Evolutionary conservation across 306 rosid genomes (phyloP).

Genomic region (Dryas drummondii): DNA sequence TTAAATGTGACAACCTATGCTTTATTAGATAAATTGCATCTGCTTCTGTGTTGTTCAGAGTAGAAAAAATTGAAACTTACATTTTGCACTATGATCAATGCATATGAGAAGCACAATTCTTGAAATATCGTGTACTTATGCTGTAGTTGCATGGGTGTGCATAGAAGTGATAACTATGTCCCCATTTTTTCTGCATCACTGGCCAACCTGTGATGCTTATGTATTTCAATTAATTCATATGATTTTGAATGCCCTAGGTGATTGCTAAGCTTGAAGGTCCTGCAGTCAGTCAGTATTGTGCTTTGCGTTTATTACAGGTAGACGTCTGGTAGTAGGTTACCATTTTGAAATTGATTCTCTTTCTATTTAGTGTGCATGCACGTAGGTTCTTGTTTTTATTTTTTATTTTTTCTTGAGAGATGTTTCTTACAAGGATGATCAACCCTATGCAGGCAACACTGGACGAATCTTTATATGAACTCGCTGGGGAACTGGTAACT

Average conservation of each 20-base stretch:
- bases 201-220: not conserved
- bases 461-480: slow-evolving; percentile 93
- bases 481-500: slow-evolving; percentile 95
- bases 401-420: slow-evolving; percentile 1
- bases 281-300: slow-evolving; percentile 95
- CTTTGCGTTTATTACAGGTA: slow-evolving; percentile 85
- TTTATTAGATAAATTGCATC: not conserved
- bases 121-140: not conserved
- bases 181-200: not conserved
- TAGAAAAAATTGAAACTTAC: slow-evolving; percentile 4
- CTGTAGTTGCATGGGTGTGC: not conserved
- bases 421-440: slow-evolving; percentile 29
- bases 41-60: not conserved
- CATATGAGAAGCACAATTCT: slow-evolving; percentile 7
- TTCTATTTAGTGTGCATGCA: not conserved
- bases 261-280: slow-evolving; percentile 99
- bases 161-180: too few relatives aligned
- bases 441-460: slow-evolving; percentile 77
- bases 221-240: slow-evolving; percentile 17
- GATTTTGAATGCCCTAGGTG: slow-evolving; percentile 57
- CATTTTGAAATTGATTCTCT: not conserved
- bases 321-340: slow-evolving; percentile 14
- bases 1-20: slow-evolving; percentile 3
- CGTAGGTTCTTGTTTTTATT: not conserved
- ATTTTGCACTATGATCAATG: not conserved